Percentiles rank a stretch among this genome's conserved stretches.
phyloP scores from a whole-genome alignment of 2,329 filamentous ascomycete genomes.

The Thelonectria olida region DNA sequence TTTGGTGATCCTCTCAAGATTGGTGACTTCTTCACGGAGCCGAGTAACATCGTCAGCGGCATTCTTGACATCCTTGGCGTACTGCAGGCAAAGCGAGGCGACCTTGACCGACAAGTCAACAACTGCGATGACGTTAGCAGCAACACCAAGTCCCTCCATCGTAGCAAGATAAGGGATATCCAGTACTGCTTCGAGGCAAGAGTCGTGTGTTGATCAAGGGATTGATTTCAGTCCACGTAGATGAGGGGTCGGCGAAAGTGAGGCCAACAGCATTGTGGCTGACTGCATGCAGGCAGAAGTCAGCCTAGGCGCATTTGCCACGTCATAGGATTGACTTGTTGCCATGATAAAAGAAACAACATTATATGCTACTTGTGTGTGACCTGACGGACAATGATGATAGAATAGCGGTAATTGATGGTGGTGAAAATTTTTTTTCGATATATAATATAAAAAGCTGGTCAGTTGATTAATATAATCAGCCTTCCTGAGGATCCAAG shows the following conservation, averaged over 20 bases:
- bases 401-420: neutral
- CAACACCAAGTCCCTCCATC: neutral
- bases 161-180: constrained; percentile 42
- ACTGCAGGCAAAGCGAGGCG: constrained; percentile 6
- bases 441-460: too few species aligned
- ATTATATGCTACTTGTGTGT: too few species aligned
- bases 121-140: constrained; percentile 25
- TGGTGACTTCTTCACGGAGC: constrained; percentile 1
- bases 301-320: neutral
- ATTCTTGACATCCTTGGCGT: constrained; percentile 6
- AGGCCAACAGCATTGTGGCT: neutral
- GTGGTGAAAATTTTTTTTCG: constrained; percentile 1
- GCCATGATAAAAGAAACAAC: constrained; percentile 38
- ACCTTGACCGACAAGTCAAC: constrained; percentile 1
- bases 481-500: too few species aligned
- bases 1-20: neutral
- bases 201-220: neutral
- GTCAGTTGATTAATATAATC: too few species aligned
- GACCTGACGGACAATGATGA: too few species aligned
- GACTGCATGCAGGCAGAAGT: neutral
- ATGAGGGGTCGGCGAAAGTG: neutral
- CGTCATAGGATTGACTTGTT: constrained; percentile 44
- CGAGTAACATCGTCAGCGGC: neutral
- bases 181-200: constrained; percentile 36
- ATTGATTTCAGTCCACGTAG: neutral